These are phyloP conservation scores for Tetrahymena elliotti DNA, from an alignment of 73 alveolate species.

Conservation along the genomic window DNA sequence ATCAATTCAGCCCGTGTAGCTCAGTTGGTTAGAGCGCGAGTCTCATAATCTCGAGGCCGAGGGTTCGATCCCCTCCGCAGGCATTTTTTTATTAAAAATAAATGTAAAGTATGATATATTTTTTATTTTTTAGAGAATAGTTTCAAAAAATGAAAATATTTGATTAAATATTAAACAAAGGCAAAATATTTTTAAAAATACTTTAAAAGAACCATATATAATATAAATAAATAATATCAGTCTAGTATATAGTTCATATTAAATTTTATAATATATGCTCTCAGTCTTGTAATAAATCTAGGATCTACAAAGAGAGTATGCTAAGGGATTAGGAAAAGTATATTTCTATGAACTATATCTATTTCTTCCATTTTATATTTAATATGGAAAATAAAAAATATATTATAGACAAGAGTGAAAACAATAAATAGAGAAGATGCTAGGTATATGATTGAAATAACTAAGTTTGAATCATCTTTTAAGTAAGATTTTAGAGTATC, in stretches of 20 bases:
- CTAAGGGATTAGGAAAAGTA: background rate
- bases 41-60: constrained; percentile 56
- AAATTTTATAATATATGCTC: background rate
- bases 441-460: background rate
- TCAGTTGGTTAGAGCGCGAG: constrained; percentile 59
- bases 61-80: constrained; percentile 52
- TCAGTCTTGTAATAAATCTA: background rate
- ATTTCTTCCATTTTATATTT: background rate
- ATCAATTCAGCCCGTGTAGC: constrained; percentile 41
- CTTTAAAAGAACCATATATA: background rate
- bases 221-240: background rate
- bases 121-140: background rate
- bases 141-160: too few species aligned
- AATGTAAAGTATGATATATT: background rate
- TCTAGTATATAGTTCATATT: background rate
- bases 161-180: too few species aligned
- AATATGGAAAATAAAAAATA: background rate
- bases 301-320: background rate
- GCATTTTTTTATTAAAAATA: background rate
- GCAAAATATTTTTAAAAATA: too few species aligned
- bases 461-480: background rate
- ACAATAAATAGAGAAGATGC: background rate
- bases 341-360: background rate
- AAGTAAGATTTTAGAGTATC: background rate
- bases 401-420: background rate